Evolutionary conservation across 805 yeast genomes (phyloP).

Genomic region (Tetrapisispora phaffii): DNA sequence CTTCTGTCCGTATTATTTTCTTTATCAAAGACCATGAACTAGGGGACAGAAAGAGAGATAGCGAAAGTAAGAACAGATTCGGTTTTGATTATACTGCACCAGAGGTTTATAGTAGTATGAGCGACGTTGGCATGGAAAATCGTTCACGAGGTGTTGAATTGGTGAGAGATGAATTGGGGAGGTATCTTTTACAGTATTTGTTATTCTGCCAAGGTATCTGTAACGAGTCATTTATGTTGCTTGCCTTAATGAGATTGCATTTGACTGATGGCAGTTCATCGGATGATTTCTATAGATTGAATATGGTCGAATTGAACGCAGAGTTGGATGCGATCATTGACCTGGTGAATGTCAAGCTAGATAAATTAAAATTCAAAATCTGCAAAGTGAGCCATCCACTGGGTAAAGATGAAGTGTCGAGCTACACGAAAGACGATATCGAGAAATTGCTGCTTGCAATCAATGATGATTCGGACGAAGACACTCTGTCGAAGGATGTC

Average conservation of each 20-base stretch:
- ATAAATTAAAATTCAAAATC: conserved; percentile 16
- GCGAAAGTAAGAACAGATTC: no score
- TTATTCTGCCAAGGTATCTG: conserved; percentile 19
- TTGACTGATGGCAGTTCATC: not conserved
- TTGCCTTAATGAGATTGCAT: conserved; percentile 12
- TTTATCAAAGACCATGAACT: no score
- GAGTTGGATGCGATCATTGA: conserved; percentile 5
- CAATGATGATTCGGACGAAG: not conserved
- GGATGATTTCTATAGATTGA: not conserved
- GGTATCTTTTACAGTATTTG: conserved; percentile 17
- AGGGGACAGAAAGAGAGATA: no score
- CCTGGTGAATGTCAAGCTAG: conserved; percentile 17
- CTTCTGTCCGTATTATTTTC: no score
- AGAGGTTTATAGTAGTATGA: no score
- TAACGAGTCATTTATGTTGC: conserved; percentile 16
- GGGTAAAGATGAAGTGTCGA: conserved; percentile 15
- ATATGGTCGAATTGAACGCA: not conserved
- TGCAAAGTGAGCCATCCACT: conserved; percentile 14
- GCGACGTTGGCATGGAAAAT: not conserved
- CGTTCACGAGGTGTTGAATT: no score
- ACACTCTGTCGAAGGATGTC: not conserved
- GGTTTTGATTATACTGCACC: no score
- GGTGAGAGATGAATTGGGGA: not conserved
- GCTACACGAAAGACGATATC: not conserved
- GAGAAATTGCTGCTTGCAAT: not conserved